Evolutionary conservation across 805 yeast genomes (phyloP), one percentile per base, ranked within the genome.

Genomic region (Clavispora vitiphila): DNA sequence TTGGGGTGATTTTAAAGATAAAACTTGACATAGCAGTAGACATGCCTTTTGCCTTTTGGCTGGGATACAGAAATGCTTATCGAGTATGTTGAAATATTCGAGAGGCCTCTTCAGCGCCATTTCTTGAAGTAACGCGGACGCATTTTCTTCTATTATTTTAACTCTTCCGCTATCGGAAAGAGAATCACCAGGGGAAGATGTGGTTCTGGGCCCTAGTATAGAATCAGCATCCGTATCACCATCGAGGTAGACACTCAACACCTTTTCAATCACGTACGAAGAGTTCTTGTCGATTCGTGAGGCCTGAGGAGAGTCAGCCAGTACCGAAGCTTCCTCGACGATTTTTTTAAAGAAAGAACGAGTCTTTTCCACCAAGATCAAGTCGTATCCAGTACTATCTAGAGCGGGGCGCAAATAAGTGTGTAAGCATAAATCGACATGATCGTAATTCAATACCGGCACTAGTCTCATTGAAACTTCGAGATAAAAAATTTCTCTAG

Each of bases 351-450:
- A 51, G 20, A 69, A 59, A 9, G 47, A 50, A 36, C 69, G 46
- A 9, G 67, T 40, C 36, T 61, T 60, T 9, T 48, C 50, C 9
- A 69, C 69, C 43, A 74, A 62, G 7, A 52, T 53, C n/a, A 67
- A 50, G 41, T 66, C 70, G 39, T 61, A 64, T 2, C 85, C 82
- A 0, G 83, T 80, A 26, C 83, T 76, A 50, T 81, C 81, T 3
- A 80, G 61, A 0, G 83, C 80, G 0, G 77, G 75, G 10, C 62
- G 62, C 10, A 71, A 51, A 43, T 77, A 72, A 26, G 72, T 64
- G 22, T 64, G 60, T 37, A 77, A 64, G 86, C 86, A 82, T 30
- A 64, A 55, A 18, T 55, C 47, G 8, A 75, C 55, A 9, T 60
- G 57, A 9, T 54, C 53, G 21, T 52, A 54, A 5, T 50, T 45